Percentiles rank a stretch among this genome's conserved stretches.
Conservation (phyloP, 805 yeast species). For the Wickerhamiella allomyrinae region DNA sequence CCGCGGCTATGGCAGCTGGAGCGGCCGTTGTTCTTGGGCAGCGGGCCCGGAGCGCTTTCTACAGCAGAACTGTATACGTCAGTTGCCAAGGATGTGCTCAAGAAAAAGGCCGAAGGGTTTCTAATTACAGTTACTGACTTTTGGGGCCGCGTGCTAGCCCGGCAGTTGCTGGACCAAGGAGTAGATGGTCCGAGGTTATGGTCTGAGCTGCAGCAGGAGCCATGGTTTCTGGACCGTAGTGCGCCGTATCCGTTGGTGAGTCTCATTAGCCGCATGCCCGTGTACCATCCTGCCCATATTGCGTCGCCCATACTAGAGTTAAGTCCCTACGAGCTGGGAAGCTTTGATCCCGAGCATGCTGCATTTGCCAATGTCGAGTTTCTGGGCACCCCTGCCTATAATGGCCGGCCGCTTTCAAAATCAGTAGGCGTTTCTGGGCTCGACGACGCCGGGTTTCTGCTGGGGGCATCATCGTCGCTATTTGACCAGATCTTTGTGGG, state of each 20-base stretch:
- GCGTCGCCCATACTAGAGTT: conserved; percentile 43
- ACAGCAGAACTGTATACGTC: conserved; percentile 9
- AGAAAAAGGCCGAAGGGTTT: conserved; percentile 47
- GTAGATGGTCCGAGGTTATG: conserved; percentile 17
- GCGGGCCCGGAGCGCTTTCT: conserved; percentile 9
- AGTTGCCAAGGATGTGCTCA: conserved; percentile 13
- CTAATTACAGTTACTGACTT: conserved; percentile 50
- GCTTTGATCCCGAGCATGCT: conserved; percentile 59
- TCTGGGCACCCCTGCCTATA: conserved; percentile 44
- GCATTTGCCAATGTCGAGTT: conserved; percentile 53
- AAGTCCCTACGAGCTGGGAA: conserved; percentile 51
- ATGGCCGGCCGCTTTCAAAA: conserved; percentile 37
- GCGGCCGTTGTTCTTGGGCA: conserved; percentile 16
- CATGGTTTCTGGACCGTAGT: conserved; percentile 41
- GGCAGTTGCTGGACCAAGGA: conserved; percentile 37
- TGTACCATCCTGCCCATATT: conserved; percentile 7
- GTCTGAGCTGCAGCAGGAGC: conserved; percentile 40
- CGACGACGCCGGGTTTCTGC: conserved; percentile 62
- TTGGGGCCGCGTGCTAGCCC: conserved; percentile 60
- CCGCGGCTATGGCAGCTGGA: conserved; percentile 22
- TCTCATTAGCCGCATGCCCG: conserved; percentile 27
- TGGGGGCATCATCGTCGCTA: conserved; percentile 44
- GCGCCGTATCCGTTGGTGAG: conserved; percentile 51
- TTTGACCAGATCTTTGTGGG: conserved; percentile 31
- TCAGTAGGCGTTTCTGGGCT: conserved; percentile 45